Percentiles rank a stretch among this genome's conserved stretches.
These are phyloP conservation scores for Tylopilus felleus DNA, from an alignment of 768 basidiomycete species.

Conservation along the genomic window DNA sequence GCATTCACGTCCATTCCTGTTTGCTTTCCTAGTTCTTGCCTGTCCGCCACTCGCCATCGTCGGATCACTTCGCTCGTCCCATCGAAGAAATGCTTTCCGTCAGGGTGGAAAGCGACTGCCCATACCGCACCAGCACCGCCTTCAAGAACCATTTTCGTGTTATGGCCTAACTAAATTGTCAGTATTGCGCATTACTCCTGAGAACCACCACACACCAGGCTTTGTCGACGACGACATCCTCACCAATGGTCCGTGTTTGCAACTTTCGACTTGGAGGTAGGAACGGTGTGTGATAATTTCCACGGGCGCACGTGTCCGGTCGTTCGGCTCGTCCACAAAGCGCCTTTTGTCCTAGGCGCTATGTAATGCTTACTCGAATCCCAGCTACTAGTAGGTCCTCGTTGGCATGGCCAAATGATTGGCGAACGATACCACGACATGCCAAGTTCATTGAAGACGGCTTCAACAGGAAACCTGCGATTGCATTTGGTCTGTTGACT, in stretches of 20 bases:
- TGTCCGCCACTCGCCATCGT: background rate
- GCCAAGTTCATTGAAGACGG: no score
- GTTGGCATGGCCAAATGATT: no score
- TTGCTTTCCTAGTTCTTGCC: background rate
- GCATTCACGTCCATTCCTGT: background rate
- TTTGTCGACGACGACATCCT: background rate
- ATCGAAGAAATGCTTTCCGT: background rate
- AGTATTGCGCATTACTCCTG: background rate
- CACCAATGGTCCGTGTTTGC: background rate
- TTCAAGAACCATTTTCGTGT: background rate
- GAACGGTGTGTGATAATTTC: no score
- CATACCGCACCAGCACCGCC: background rate
- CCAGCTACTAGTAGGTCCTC: no score
- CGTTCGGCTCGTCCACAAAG: no score
- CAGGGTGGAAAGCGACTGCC: background rate
- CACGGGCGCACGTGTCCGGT: no score
- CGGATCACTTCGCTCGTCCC: background rate
- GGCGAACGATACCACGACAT: no score
- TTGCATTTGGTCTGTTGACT: no score
- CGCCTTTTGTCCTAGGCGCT: no score
- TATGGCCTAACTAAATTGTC: background rate
- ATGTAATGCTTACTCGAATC: no score
- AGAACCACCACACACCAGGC: background rate
- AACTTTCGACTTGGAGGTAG: no score
- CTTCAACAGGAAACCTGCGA: no score